Evolutionary conservation across 2,329 filamentous ascomycete species (phyloP), one percentile per base, ranked within the genome.

Genomic region (Elsinoe batatas): DNA sequence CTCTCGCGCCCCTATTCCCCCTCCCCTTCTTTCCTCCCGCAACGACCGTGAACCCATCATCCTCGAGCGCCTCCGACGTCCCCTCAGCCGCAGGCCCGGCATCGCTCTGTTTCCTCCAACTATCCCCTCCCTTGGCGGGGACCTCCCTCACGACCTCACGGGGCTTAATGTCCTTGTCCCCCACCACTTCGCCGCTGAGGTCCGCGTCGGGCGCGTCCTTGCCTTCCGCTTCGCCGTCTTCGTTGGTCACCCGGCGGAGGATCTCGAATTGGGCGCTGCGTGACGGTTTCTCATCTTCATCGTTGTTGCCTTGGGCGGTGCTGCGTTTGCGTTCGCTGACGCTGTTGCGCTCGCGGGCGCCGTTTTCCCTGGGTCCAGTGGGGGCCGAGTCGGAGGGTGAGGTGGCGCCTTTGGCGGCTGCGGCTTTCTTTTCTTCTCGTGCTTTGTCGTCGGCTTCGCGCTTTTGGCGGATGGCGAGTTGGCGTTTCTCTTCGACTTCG

Each of bases 401-500:
- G 12, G 40, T 46, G 11, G 62, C 78, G 58, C 80, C 78, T 69
- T 83, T 82, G 20, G 79, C 72, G n/a, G 77, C 78, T 50, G 81
- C 78, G 63, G 86, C 84, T 53, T 78, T 78, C 56, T 64, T 61
- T 61, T 84, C 83, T 53, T 83, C 88, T 71, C 88, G 90, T 43
- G 82, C 85, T 75, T 91, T 93, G 60, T 93, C 88, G 1, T 93
- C 88, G 0, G 85, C 82, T 64, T 95, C 90, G 67, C 85, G 87
- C 81, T 94, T 95, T 71, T 93, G 84, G 61, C 83, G 83, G 22
- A 90, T 60, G 5, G 81, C 79, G 57, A 87, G 77, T 65, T 87
- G 77, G 61, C 87, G 81, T 79, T 89, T 95, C 74, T 95, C 89
- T 65, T 94, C 91, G 57, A 98, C 83, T 70, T 94, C 85, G 64